Evolutionary conservation across 2,329 filamentous ascomycete genomes (phyloP).

Genomic region (Fusarium stilboides): DNA sequence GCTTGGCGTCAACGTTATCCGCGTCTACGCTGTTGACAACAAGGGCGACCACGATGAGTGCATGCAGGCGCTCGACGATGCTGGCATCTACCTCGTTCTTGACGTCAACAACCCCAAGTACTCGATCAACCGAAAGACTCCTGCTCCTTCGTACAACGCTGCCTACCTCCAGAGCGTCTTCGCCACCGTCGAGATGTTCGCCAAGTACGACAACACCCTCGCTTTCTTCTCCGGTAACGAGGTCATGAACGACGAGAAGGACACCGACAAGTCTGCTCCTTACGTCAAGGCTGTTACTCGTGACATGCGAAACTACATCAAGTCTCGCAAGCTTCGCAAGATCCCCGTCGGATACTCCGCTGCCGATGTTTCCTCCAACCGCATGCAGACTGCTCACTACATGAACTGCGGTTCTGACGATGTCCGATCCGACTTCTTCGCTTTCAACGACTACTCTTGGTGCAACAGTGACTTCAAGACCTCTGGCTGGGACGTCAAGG

Average conservation of each 20-base stretch:
- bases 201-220: slow-evolving; percentile 87
- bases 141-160: slow-evolving; percentile 88
- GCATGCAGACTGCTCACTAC: slow-evolving; percentile 88
- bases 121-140: slow-evolving; percentile 84
- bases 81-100: slow-evolving; percentile 91
- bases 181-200: slow-evolving; percentile 88
- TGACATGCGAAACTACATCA: slow-evolving; percentile 81
- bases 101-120: slow-evolving; percentile 93
- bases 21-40: slow-evolving; percentile 95
- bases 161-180: slow-evolving; percentile 89
- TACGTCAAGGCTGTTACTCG: slow-evolving; percentile 85
- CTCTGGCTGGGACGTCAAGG: slow-evolving; percentile 90
- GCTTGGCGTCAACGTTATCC: slow-evolving; percentile 90
- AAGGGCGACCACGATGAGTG: slow-evolving; percentile 84
- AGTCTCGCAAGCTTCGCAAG: slow-evolving; percentile 71
- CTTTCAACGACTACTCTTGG: slow-evolving; percentile 93
- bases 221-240: slow-evolving; percentile 90
- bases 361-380: slow-evolving; percentile 88
- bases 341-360: slow-evolving; percentile 83
- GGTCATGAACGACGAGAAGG: slow-evolving; percentile 78
- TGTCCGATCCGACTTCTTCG: slow-evolving; percentile 89
- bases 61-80: slow-evolving; percentile 85
- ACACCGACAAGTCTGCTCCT: slow-evolving; percentile 76
- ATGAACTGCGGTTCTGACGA: slow-evolving; percentile 94
- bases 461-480: slow-evolving; percentile 79